Conservation (phyloP, 2,329 filamentous ascomycete species). For the Paecilomyces dactylethromorphus region DNA sequence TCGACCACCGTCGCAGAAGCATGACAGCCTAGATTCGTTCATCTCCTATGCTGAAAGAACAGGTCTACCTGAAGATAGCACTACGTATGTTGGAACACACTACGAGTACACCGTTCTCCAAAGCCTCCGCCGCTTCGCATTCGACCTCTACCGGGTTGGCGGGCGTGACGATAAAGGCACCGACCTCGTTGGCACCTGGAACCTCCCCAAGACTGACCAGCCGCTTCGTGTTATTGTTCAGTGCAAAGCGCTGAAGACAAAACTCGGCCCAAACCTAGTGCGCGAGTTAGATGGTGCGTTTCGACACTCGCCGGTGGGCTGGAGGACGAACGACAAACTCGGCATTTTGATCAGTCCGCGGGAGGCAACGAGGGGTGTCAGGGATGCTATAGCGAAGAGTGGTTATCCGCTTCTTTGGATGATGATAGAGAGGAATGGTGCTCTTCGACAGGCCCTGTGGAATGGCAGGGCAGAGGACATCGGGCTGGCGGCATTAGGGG, state of each 20-base stretch:
- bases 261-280: constrained; percentile 38
- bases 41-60: constrained; percentile 33
- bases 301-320: constrained; percentile 64
- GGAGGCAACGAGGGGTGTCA: constrained; percentile 70
- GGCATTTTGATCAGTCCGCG: constrained; percentile 64
- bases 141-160: constrained; percentile 37
- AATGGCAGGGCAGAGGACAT: constrained; percentile 33
- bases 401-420: constrained; percentile 64
- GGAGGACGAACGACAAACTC: constrained; percentile 59
- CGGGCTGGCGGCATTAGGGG: constrained; percentile 31
- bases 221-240: constrained; percentile 38
- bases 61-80: constrained; percentile 28
- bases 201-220: constrained; percentile 28
- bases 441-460: constrained; percentile 39
- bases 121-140: constrained; percentile 32
- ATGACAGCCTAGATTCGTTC: constrained; percentile 34
- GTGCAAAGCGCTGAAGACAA: constrained; percentile 39
- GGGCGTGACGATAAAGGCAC: constrained; percentile 41
- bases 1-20: constrained; percentile 24
- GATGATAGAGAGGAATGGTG: constrained; percentile 32
- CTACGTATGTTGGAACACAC: constrained; percentile 38
- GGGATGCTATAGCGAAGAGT: constrained; percentile 63
- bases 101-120: constrained; percentile 42
- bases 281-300: constrained; percentile 60
- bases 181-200: constrained; percentile 42